Evolutionary conservation across 805 yeast genomes (phyloP).

Genomic region (Wickerhamomyces chambardii): DNA sequence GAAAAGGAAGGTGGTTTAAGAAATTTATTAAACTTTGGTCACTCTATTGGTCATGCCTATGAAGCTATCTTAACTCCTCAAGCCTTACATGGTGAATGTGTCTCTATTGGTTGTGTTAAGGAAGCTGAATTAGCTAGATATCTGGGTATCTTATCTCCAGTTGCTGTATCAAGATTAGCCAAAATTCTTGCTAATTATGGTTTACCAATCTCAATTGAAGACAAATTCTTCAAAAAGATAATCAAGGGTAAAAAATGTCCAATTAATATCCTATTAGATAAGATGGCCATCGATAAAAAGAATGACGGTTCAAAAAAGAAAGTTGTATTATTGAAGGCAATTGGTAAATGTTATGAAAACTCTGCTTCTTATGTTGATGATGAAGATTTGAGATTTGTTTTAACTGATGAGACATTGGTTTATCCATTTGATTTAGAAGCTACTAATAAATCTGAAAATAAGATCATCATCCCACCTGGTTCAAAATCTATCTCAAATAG

Average conservation of each 20-base stretch:
- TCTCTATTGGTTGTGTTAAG: slow-evolving; percentile 89
- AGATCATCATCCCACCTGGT: slow-evolving; percentile 75
- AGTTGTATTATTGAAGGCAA: slow-evolving; percentile 72
- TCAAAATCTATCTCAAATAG: slow-evolving; percentile 96
- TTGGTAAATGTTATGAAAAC: slow-evolving; percentile 85
- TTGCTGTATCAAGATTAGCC: slow-evolving; percentile 84
- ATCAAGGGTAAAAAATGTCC: slow-evolving; percentile 66
- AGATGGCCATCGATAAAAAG: slow-evolving; percentile 95
- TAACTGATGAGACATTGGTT: slow-evolving; percentile 76
- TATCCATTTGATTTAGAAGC: slow-evolving; percentile 35
- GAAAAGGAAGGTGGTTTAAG: slow-evolving; percentile 94
- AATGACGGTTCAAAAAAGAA: slow-evolving; percentile 90
- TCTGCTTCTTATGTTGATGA: slow-evolving; percentile 82
- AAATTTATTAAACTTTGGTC: slow-evolving; percentile 91
- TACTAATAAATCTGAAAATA: slow-evolving; percentile 19
- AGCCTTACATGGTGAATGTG: slow-evolving; percentile 97
- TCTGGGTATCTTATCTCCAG: slow-evolving; percentile 81
- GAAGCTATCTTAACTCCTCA: slow-evolving; percentile 97
- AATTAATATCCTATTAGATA: slow-evolving; percentile 62
- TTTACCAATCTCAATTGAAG: slow-evolving; percentile 72
- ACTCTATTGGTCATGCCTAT: slow-evolving; percentile 95
- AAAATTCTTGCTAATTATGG: slow-evolving; percentile 82
- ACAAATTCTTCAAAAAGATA: slow-evolving; percentile 60
- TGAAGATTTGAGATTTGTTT: slow-evolving; percentile 68
- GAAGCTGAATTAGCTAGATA: slow-evolving; percentile 96